A percentile compares a stretch with the other conserved stretches of the same genome.
Conservation (phyloP, 495 filamentous ascomycete species). For the Parathielavia hyrcaniae region DNA sequence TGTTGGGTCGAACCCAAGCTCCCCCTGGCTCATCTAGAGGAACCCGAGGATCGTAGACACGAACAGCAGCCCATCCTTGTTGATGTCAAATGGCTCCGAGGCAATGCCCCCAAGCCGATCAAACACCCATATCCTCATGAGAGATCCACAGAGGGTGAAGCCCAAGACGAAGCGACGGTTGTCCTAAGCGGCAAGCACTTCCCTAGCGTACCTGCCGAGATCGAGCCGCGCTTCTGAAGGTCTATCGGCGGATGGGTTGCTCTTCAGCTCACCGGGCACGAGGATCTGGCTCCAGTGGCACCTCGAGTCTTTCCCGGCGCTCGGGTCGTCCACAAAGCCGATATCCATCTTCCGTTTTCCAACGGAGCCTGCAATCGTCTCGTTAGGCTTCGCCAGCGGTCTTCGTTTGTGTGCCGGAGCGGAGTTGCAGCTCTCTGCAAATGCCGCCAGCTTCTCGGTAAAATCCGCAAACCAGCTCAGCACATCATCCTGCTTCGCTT, state of each 20-base stretch:
- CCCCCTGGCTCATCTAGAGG: too few species aligned
- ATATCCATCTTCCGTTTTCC: constrained; percentile 41
- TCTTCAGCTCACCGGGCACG: constrained; percentile 47
- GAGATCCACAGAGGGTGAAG: too few species aligned
- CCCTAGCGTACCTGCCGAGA: too few species aligned
- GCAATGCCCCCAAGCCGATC: too few species aligned
- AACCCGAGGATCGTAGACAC: too few species aligned
- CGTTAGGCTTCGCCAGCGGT: constrained; percentile 31
- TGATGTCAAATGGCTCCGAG: too few species aligned
- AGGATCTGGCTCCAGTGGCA: constrained; percentile 45
- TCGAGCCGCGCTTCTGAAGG: too few species aligned
- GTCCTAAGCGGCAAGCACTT: too few species aligned
- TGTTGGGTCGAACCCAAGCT: too few species aligned
- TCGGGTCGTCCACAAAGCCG: constrained; percentile 38
- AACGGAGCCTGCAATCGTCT: constrained; percentile 35
- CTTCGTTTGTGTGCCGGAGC: constrained; percentile 28
- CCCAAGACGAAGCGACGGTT: too few species aligned
- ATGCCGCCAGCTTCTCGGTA: constrained; percentile 29
- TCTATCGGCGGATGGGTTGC: constrained; percentile 38
- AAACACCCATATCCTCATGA: too few species aligned
- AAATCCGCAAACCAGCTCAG: constrained; percentile 35
- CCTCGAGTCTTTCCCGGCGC: constrained; percentile 26
- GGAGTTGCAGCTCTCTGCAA: constrained; percentile 21
- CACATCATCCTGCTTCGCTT: constrained; percentile 30
- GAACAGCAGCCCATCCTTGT: too few species aligned